Base-by-base conservation (phyloP, 2,329 filamentous ascomycete species). In the Calonectria multiphialidica region DNA sequence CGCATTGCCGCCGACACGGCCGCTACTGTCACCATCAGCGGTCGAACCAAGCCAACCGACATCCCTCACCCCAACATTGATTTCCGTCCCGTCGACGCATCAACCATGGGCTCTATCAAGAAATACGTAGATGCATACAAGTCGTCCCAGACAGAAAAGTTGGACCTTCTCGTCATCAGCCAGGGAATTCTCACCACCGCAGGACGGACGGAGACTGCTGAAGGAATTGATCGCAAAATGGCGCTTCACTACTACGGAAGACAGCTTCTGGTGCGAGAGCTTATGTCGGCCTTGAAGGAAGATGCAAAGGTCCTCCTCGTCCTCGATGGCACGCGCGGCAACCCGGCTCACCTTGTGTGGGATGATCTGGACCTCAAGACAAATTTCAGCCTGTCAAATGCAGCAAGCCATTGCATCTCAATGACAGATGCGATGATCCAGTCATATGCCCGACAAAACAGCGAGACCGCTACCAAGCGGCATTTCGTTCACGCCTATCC, bases 181-280 rank as follows among this genome's bases (percentile, higher is more conserved):
- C 84, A 85, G 68, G 84, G 84, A 44, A 81, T 84, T 61, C 55
- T 85, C 30, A 82, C 82, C 0, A 77, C 79, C 3, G 79, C 77
- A 6, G 83, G 84, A 0, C 72, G 84, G 28, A 81, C 77, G 1
- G 85, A 87, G 73, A 86, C 86, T 0, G 37, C 82, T 1, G 87
- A 88, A 71, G 85, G 84, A 0, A 82, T 88, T n/a, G 85, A 87
- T 59, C 79, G 79, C 61, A 87, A 87, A 74, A 84, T 87, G 80
- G 83, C 82, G 0, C 78, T 88, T 18, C 85, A 87, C 69, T 87
- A 85, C 73, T 88, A 88, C 68, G 83, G 85, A n/a, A 83, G 82
- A 13, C 85, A 87, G 72, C 82, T 86, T 0, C 83, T 88, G 7
- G 82, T 87, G 23, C 76, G 80, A 18, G 83, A 86, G 42, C 79